Percentiles rank a stretch among this genome's conserved stretches.
Evolutionary conservation across 805 yeast species (phyloP).

Genomic region (Lachancea waltii): DNA sequence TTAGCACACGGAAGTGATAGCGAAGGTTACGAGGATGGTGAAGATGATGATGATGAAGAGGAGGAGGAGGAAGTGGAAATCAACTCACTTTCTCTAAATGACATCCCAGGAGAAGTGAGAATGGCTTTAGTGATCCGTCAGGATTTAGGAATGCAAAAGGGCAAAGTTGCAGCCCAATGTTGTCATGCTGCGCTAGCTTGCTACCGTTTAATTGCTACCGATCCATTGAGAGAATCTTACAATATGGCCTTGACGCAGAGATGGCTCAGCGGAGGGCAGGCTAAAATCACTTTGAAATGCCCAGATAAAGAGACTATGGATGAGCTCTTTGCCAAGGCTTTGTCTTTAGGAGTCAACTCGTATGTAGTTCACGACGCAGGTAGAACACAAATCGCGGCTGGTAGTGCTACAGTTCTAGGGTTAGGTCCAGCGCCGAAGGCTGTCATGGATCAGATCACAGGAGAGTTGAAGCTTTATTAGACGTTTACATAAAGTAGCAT

Average conservation of each 20-base stretch:
- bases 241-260: constrained; percentile 59
- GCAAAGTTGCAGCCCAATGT: constrained; percentile 96
- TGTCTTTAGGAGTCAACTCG: constrained; percentile 70
- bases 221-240: constrained; percentile 41
- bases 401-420: constrained; percentile 94
- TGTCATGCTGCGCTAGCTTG: constrained; percentile 95
- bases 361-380: constrained; percentile 93
- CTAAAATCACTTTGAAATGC: constrained; percentile 82
- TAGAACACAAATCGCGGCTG: constrained; percentile 92
- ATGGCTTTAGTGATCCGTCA: constrained; percentile 86
- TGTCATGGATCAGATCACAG: constrained; percentile 75
- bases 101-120: constrained; percentile 69
- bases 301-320: constrained; percentile 65
- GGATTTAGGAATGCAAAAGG: constrained; percentile 88
- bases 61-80: constrained; percentile 52
- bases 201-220: constrained; percentile 58
- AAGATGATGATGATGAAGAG: constrained; percentile 37
- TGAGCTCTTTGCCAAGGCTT: constrained; percentile 70
- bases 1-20: constrained; percentile 11
- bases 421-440: constrained; percentile 92
- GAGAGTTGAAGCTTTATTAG: constrained; percentile 66
- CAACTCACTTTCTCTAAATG: constrained; percentile 54
- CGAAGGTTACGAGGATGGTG: constrained; percentile 21
- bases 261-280: constrained; percentile 87
- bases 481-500: constrained; percentile 5